Evolutionary conservation across 2,329 filamentous ascomycete genomes (phyloP).

Genomic region (Oidium heveae): DNA sequence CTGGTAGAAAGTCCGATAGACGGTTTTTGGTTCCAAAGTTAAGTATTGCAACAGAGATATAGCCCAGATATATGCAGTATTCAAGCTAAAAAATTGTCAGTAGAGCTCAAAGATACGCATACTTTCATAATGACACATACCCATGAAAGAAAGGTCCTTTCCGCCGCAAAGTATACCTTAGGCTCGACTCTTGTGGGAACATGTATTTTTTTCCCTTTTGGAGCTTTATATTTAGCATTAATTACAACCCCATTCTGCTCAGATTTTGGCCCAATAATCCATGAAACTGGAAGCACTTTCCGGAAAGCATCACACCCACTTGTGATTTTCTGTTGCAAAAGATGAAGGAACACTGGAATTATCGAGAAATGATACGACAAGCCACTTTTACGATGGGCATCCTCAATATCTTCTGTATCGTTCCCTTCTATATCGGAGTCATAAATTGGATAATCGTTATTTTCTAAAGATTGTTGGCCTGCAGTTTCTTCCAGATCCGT

Average conservation of each 20-base stretch:
- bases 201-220: constrained; percentile 74
- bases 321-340: constrained; percentile 5
- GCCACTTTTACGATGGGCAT: constrained; percentile 51
- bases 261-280: constrained; percentile 19
- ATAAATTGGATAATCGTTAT: constrained; percentile 57
- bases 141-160: constrained; percentile 90
- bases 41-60: constrained; percentile 60
- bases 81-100: constrained; percentile 37
- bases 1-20: constrained; percentile 35
- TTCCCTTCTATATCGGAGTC: constrained; percentile 73
- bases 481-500: constrained; percentile 71
- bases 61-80: constrained; percentile 82
- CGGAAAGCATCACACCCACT: constrained; percentile 2
- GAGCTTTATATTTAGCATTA: constrained; percentile 40
- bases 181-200: constrained; percentile 90
- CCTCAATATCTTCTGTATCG: constrained; percentile 48
- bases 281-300: constrained; percentile 2
- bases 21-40: constrained; percentile 45
- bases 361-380: constrained; percentile 47
- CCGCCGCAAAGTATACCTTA: constrained; percentile 91
- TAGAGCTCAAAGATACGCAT: background rate
- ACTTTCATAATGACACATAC: constrained; percentile 20
- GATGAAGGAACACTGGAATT: constrained; percentile 16
- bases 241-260: constrained; percentile 28
- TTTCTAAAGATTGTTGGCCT: constrained; percentile 29